A percentile compares a stretch with the other conserved stretches of the same genome.
Evolutionary conservation across 306 rosid species (phyloP).

Genomic region (Quillaja saponaria): DNA sequence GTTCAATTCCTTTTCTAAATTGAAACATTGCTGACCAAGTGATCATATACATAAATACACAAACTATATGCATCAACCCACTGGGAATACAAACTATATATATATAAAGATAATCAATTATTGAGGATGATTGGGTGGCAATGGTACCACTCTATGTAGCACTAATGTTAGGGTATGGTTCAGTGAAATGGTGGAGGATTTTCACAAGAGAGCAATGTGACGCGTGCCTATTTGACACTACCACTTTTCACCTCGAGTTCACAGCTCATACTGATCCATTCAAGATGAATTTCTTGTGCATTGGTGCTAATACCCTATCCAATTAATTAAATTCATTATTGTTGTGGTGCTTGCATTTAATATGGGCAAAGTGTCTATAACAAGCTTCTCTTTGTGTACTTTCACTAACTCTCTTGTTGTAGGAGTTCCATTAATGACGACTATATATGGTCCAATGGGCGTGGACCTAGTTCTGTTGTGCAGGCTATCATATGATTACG

Average conservation of each 20-base stretch:
- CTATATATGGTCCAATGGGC: slow-evolving; percentile 74
- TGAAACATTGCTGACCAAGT: too few species aligned
- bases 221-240: slow-evolving; percentile 78
- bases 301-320: slow-evolving; percentile 68
- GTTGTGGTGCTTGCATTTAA: slow-evolving; percentile 50
- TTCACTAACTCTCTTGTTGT: slow-evolving; percentile 81
- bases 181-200: slow-evolving; percentile 84
- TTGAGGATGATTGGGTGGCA: slow-evolving; percentile 72
- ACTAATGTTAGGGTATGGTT: slow-evolving; percentile 77
- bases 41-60: too few species aligned
- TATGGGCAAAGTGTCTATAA: slow-evolving; percentile 95
- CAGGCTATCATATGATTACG: slow-evolving; percentile 96
- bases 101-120: slow-evolving; percentile 26
- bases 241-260: slow-evolving; percentile 87
- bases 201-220: slow-evolving; percentile 78
- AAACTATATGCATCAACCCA: background rate
- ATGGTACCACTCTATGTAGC: slow-evolving; percentile 81
- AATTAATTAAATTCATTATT: slow-evolving; percentile 72
- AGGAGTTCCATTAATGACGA: slow-evolving; percentile 68
- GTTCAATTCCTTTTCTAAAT: too few species aligned
- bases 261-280: slow-evolving; percentile 78
- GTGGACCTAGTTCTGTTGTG: slow-evolving; percentile 67
- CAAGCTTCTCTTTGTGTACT: slow-evolving; percentile 75
- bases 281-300: slow-evolving; percentile 61
- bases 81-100: background rate